Conservation (phyloP, 2,329 filamentous ascomycete genomes). For the Diaporthe caulivora region DNA sequence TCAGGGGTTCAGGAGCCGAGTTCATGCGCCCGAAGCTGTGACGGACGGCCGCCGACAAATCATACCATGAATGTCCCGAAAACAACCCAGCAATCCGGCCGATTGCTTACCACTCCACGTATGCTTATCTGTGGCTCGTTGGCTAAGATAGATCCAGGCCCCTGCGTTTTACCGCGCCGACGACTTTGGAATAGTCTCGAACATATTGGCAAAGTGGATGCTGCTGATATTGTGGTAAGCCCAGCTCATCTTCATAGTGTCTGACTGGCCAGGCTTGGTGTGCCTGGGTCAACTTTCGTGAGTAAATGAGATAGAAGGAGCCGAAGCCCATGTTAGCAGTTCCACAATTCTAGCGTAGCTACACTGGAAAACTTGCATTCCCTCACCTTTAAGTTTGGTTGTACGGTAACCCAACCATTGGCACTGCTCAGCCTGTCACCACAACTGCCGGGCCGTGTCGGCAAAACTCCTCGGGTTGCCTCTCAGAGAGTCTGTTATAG, state of each 20-base stretch:
- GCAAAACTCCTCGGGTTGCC: conserved; percentile 3
- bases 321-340: background rate
- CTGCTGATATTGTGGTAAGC: background rate
- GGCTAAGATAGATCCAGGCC: background rate
- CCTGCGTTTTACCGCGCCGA: background rate
- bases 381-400: background rate
- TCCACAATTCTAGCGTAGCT: background rate
- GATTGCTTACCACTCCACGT: background rate
- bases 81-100: background rate
- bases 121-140: background rate
- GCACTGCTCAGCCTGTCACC: background rate
- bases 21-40: background rate
- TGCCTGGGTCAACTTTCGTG: background rate
- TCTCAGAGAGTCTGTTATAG: background rate
- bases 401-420: background rate
- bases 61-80: background rate
- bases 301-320: background rate
- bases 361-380: background rate
- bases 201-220: background rate
- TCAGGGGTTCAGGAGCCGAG: conserved; percentile 15
- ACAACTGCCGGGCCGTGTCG: conserved; percentile 13
- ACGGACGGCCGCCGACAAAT: background rate
- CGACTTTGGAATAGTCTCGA: background rate
- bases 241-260: background rate
- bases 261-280: background rate